Evolutionary conservation across 805 yeast species (phyloP), one percentile per base, ranked within the genome.

Genomic region (Saccharomycopsis synnaedendra): DNA sequence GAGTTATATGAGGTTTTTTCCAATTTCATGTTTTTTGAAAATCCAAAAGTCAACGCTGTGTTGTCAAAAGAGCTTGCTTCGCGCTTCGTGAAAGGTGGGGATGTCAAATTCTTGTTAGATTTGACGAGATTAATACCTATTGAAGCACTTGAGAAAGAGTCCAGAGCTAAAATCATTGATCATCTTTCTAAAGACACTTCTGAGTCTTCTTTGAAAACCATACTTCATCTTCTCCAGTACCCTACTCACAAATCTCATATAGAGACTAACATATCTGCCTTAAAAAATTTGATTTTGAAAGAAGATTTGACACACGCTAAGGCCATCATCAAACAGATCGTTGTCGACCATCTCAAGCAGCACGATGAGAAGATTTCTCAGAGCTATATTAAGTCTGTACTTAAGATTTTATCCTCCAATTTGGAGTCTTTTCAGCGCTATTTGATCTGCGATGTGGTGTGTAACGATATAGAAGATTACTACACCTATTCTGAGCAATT

Each of bases 21-120:
- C 11, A 48, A 48, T 29, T 39, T 32, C 27, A 42, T 44, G 30
- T n/a, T 49, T 19, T 49, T 39, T 43, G 52, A 49, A 39, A 39
- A 38, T 10, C 46, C 44, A 44, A 30, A n/a, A 29, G 9, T 44
- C 35, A 28, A 6, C 27, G 7, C 10, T 19, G 46, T 5, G 10
- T 44, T 44, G 19, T n/a, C 38, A 7, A 44, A 19, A 5, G 6
- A 28, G 10, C 30, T 27, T 8, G 41, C 19, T 8, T 8, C 41
- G 3, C 28, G 8, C 10, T 41, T 41, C 11, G 19, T 7, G 29
- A 28, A 41, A 38, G 8, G 29, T 8, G 11, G 9, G 27, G 41
- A 11, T 28, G 3, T 8, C 3, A n/a, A 39, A 39, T 9, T 9
- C 19, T 27, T n/a, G 9, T 41, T 41, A 7, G n/a, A 19, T 28